Conservation (phyloP, 2,329 filamentous ascomycete species). For the Aspergillus oerlinghausenensis region DNA sequence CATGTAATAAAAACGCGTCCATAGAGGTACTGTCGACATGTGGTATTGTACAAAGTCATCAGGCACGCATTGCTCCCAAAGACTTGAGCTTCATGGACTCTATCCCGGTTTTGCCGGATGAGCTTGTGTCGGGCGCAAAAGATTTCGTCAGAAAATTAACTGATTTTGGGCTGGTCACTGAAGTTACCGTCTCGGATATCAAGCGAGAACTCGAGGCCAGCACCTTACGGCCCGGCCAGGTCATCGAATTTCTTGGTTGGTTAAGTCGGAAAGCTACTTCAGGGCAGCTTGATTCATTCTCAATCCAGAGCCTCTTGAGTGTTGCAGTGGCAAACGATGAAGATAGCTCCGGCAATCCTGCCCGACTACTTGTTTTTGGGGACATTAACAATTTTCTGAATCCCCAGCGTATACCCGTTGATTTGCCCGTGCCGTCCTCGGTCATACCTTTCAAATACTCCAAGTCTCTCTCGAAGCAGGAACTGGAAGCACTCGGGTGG, state of each 20-base stretch:
- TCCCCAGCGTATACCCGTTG: conserved; percentile 72
- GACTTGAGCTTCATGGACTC: conserved; percentile 76
- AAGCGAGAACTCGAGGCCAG: conserved; percentile 76
- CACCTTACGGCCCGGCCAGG: conserved; percentile 72
- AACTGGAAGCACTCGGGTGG: conserved; percentile 82
- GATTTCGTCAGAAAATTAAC: conserved; percentile 75
- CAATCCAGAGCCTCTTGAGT: conserved; percentile 66
- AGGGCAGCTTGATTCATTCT: conserved; percentile 67
- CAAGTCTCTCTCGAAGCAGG: conserved; percentile 58
- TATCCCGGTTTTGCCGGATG: conserved; percentile 78
- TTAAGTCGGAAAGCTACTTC: conserved; percentile 64
- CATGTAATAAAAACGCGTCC: conserved; percentile 71
- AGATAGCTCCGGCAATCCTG: conserved; percentile 54
- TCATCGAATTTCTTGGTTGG: conserved; percentile 82
- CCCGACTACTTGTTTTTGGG: conserved; percentile 71
- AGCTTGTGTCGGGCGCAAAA: conserved; percentile 62
- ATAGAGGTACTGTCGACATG: conserved; percentile 86
- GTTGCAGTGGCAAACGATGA: conserved; percentile 60
- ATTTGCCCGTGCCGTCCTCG: conserved; percentile 71
- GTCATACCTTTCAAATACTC: conserved; percentile 86
- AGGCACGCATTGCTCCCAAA: conserved; percentile 71
- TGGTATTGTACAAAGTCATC: conserved; percentile 77
- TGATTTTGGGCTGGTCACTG: conserved; percentile 79
- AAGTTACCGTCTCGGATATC: conserved; percentile 83
- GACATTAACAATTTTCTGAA: conserved; percentile 71